Evolutionary conservation across 305 asterid species (phyloP).

Genomic region (Solanum hybrid): DNA sequence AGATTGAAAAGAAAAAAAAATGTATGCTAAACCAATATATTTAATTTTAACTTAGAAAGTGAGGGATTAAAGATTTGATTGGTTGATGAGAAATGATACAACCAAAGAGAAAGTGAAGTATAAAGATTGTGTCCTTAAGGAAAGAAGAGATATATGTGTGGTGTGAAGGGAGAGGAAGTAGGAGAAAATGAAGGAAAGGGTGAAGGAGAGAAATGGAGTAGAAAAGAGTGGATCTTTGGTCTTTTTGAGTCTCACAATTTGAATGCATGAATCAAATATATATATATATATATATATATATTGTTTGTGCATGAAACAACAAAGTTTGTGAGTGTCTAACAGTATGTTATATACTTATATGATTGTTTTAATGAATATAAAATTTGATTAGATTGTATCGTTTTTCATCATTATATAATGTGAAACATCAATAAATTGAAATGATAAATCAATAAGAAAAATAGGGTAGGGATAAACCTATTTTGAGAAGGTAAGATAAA

Average conservation of each 20-base stretch:
- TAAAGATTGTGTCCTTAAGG: not conserved
- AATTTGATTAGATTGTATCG: not conserved
- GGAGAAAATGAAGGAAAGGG: not conserved
- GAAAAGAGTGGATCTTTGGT: constrained; percentile 3
- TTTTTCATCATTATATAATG: not conserved
- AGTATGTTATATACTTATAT: no score
- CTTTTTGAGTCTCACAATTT: not conserved
- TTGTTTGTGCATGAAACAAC: not conserved
- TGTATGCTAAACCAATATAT: not conserved
- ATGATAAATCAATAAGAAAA: not conserved
- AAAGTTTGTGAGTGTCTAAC: not conserved
- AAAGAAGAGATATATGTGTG: not conserved
- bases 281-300: not conserved
- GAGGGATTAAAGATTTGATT: not conserved
- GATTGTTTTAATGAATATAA: not conserved
- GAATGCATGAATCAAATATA: not conserved
- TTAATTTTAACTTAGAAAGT: not conserved
- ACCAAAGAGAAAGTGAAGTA: not conserved
- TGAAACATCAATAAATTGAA: no score
- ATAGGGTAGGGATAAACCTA: not conserved
- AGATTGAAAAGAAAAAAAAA: not conserved
- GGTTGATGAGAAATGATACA: not conserved
- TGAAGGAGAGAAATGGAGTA: not conserved
- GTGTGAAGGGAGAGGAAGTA: not conserved
- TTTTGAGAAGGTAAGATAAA: not conserved